Conservation (phyloP, 106 monocot species). For the Phalaenopsis aphrodite region DNA sequence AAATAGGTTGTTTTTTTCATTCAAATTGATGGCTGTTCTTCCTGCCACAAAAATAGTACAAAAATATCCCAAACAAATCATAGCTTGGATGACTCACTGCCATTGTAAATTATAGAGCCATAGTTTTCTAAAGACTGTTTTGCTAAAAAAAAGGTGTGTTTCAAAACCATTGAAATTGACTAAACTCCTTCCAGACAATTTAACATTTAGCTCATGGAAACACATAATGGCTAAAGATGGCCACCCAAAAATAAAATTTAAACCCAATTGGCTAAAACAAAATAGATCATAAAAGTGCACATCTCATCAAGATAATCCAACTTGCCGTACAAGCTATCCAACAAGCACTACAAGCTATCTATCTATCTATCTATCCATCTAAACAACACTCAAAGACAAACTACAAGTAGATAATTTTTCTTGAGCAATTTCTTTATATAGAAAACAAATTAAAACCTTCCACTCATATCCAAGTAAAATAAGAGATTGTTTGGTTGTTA, state of each 20-base stretch:
- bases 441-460: not conserved
- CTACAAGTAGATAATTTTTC: not conserved
- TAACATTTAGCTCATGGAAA: not conserved
- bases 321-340: too few species aligned
- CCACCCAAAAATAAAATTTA: not conserved
- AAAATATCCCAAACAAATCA: too few species aligned
- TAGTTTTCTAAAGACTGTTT: not conserved
- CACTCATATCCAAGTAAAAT: not conserved
- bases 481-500: not conserved
- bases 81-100: not conserved
- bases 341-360: too few species aligned
- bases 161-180: not conserved
- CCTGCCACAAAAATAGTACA: too few species aligned
- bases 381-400: too few species aligned
- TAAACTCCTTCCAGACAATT: not conserved
- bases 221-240: not conserved
- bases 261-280: not conserved
- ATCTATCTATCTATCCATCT: too few species aligned
- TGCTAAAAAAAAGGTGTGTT: not conserved
- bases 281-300: not conserved
- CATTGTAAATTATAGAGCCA: not conserved
- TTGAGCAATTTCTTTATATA: not conserved
- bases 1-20: too few species aligned
- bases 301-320: too few species aligned
- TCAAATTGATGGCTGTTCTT: too few species aligned